Conservation (phyloP, 140 eudicot species). For the Flaveria floridana region DNA sequence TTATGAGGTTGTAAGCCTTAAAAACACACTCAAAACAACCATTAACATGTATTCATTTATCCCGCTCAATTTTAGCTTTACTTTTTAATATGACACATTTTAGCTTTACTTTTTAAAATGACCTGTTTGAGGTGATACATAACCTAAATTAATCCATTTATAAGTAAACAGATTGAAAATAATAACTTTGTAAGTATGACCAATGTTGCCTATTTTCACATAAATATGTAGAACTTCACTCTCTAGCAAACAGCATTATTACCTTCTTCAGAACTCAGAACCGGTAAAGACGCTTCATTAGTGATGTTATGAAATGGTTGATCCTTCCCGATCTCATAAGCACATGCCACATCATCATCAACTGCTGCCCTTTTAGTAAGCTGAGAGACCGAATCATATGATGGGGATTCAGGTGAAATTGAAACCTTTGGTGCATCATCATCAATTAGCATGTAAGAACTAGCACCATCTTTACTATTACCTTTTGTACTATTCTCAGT, state of each 20-base stretch:
- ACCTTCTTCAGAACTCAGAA: conserved; percentile 57
- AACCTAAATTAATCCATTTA: background rate
- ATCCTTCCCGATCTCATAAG: conserved; percentile 38
- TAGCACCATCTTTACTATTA: conserved; percentile 23
- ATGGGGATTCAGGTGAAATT: conserved; percentile 22
- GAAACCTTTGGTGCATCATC: conserved; percentile 38
- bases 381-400: conserved; percentile 24
- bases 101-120: background rate
- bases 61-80: background rate
- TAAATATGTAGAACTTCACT: background rate
- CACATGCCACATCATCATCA: conserved; percentile 33
- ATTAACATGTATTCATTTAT: background rate
- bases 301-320: conserved; percentile 31
- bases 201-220: background rate
- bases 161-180: background rate
- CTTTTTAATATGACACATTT: background rate
- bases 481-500: conserved; percentile 14
- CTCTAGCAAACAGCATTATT: background rate
- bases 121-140: conserved; percentile 9
- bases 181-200: background rate
- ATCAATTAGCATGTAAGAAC: conserved; percentile 32
- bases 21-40: background rate
- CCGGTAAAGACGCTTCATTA: conserved; percentile 39
- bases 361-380: conserved; percentile 17
- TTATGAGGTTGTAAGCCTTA: background rate